Percentiles rank a stretch among this genome's conserved stretches.
These are phyloP conservation scores for Microdochium trichocladiopsis DNA, from an alignment of 2,329 filamentous ascomycete species.

Conservation along the genomic window DNA sequence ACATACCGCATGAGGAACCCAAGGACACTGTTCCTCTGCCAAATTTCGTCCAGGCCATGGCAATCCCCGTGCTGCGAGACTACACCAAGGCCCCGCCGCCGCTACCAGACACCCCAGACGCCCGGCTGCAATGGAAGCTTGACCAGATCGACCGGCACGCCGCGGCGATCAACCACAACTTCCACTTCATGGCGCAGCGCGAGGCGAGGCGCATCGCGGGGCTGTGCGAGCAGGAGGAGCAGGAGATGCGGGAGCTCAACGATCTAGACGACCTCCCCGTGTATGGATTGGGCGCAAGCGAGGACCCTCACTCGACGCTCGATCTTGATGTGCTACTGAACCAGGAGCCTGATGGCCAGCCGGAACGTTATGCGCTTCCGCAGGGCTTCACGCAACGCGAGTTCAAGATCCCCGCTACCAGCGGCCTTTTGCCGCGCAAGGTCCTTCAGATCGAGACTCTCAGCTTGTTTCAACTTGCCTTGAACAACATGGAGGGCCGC, in stretches of 20 bases:
- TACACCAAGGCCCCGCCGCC: constrained; percentile 16
- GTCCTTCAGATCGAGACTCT: background rate
- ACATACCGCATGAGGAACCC: constrained; percentile 3
- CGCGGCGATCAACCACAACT: constrained; percentile 14
- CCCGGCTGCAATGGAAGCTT: constrained; percentile 6
- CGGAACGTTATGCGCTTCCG: background rate
- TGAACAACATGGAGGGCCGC: background rate
- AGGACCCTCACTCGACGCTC: background rate
- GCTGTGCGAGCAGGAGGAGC: background rate
- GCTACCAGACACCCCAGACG: constrained; percentile 8
- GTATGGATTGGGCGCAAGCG: background rate
- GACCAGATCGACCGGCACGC: constrained; percentile 16
- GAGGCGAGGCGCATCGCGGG: constrained; percentile 8
- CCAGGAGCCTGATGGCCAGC: background rate
- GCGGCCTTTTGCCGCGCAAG: background rate
- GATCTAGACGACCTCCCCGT: background rate
- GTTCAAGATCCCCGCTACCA: background rate
- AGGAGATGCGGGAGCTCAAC: background rate
- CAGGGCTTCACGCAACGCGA: background rate
- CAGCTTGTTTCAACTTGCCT: background rate
- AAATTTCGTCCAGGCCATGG: constrained; percentile 16
- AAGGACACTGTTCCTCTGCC: constrained; percentile 6
- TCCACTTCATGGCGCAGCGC: constrained; percentile 9
- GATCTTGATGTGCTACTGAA: background rate
- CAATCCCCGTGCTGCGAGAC: constrained; percentile 7